Base-by-base conservation (phyloP, 441 rosid genomes). In the Pelargonium cotyledonis region DNA sequence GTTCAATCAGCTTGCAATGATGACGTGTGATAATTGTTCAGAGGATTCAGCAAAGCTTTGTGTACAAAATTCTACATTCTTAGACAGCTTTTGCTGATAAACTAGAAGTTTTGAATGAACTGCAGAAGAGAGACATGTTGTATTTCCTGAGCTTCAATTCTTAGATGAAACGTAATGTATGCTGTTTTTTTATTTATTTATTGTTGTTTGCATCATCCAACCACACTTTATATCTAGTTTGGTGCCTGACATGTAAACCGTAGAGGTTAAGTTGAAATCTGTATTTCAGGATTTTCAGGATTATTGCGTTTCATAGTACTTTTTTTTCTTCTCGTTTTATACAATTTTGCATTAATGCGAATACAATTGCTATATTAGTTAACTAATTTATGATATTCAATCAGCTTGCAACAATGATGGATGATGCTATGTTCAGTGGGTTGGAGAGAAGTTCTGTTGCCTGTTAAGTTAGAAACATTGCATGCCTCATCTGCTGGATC, bases 1-100 rank as follows among this genome's bases (percentile, higher is more conserved):
- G 73, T 80, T 72, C 73, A 76, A 47, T 71, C 79, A 82, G 84
- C 84, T 76, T 80, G 76, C 81, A 78, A 69, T 72, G 81, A 82
- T 77, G 86, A 88, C 85, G 82, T 64, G 75, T 83, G 86, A 83
- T 81, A 80, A 79, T 10, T 46, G 51, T 46, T 46, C 51, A 2
- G 51, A 46, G 51, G 51, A 46, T 46, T 46, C 51, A 46, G 51
- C 51, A 46, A 46, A 46, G 51, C 51, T 46, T 10, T 46, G 51
- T 46, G 51, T 46, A 2, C 26, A 23, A 23, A 23, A 23, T 23
- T 23, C 26, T 23, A 2, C 26, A 23, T 23, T 23, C 26, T 23
- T 23, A 23, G 26, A 23, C 26, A 23, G 26, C 26, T 23, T 23
- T 23, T 23, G 26, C 26, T 23, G 26, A 23, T 23, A 23, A 23